Base-by-base conservation (phyloP, 257 asterid species). In the Fraxinus pennsylvanica region DNA sequence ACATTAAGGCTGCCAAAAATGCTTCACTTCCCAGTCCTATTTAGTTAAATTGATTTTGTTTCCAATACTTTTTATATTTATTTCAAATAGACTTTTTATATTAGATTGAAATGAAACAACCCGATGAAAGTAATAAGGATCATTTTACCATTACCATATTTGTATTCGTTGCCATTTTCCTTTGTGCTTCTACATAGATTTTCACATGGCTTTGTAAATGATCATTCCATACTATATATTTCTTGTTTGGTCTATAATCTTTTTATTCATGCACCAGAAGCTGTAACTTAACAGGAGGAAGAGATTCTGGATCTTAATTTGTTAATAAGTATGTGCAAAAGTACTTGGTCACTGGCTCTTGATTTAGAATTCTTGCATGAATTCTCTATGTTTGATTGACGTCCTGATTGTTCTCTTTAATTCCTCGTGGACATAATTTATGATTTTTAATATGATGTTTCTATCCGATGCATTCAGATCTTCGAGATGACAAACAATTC, bases 401-500 rank as follows among this genome's bases (percentile, higher is more conserved):
- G 27, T 25, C 33, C 69, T 61, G 15, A 63, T 63, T 25, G 19
- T 63, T 63, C 19, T 27, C 6, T 63, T 25, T 27, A 10, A 25
- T 25, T 6, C 65, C 33, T 27, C 10, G 69, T 63, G 33, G 6
- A 57, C 67, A 59, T 59, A 2, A 21, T 59, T 10, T 63, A 10
- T 25, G 33, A 61, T 9, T 22, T 61, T n/a, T n/a, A 27, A 10
- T 27, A 25, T 12, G 35, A 22, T 22, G 17, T 61, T 61, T 22
- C 68, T 61, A 61, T 57, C 74, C 73, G 47, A 32, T 83, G 78
- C 32, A 75, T 78, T 79, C 89, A 94, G 98, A 94, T 92, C 97
- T 94, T 83, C 92, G 98, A 77, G 98, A 92, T 82, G 98, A 94
- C 82, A 87, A 92, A 88, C 97, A 94, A 76, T 94, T 89, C 91